These are phyloP conservation scores for Delonix regia DNA, from an alignment of 306 rosid species.

Conservation along the genomic window DNA sequence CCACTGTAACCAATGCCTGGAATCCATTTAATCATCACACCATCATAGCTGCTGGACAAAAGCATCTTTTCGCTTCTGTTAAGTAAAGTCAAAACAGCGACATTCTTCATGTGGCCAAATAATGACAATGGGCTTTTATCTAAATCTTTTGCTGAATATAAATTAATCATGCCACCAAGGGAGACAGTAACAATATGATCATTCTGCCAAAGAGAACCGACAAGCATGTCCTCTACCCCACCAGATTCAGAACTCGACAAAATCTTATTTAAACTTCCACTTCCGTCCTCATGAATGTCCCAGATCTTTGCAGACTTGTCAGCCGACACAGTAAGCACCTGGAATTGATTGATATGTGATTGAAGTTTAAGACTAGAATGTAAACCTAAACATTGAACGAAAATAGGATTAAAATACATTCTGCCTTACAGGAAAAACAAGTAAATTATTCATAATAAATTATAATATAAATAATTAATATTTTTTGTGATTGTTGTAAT, in stretches of 20 bases:
- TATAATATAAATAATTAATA: neutral
- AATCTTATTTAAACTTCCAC: constrained; percentile 69
- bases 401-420: constrained; percentile 16
- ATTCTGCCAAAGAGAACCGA: constrained; percentile 94
- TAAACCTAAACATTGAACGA: neutral
- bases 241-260: constrained; percentile 65
- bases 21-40: constrained; percentile 83
- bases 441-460: neutral
- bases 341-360: constrained; percentile 11
- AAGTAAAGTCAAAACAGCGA: constrained; percentile 70
- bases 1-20: constrained; percentile 83
- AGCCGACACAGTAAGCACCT: constrained; percentile 96
- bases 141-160: constrained; percentile 71
- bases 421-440: neutral
- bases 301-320: constrained; percentile 95
- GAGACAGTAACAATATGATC: constrained; percentile 78
- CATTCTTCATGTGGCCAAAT: constrained; percentile 92
- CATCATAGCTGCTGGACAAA: constrained; percentile 92
- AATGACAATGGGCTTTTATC: constrained; percentile 67
- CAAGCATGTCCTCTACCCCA: constrained; percentile 94
- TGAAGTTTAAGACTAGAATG: constrained; percentile 12
- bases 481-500: neutral
- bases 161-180: constrained; percentile 80
- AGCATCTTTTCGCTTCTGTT: constrained; percentile 66
- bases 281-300: constrained; percentile 80